Base-by-base conservation (phyloP, 2,329 filamentous ascomycete species). In the Colletotrichum spaethianum region DNA sequence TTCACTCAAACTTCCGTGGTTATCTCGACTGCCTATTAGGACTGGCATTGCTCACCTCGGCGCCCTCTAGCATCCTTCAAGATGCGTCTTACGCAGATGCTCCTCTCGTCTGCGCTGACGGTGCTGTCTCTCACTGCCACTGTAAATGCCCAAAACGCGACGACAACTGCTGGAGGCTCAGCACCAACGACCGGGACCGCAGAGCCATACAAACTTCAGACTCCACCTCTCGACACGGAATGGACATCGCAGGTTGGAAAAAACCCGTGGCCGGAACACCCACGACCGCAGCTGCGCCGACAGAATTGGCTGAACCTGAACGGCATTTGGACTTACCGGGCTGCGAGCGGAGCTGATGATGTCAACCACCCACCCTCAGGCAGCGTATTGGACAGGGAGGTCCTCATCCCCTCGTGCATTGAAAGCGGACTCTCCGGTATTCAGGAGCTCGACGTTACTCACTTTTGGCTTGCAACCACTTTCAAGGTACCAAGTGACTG, bases 261-360 rank as follows among this genome's bases (percentile, higher is more conserved):
- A 1, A 80, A 86, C 48, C 87, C 88, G 0, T 90, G 88, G 88
- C 86, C 86, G 1, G 87, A 91, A 60, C 85, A 91, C 74, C 89
- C 89, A 12, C 86, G 89, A 0, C 89, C 89, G 3, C 88, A 87
- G 74, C 84, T 91, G 11, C 83, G 84, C 44, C 86, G 89, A 5
- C 81, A 87, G 5, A 81, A 87, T 3, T 91, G 89, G 89, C 80
- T 87, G 77, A 89, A 83, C 55, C 81, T 91, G 7, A 90, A 91
- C 69, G 89, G 89, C 0, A 84, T 91, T 5, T 91, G 89, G 89
- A 86, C 85, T 2, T 90, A 85, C 77, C 82, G 83, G 50, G 80
- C 80, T 2, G 82, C 82, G n/a, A 40, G 46, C 20, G 46, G 73
- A 63, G 44, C 40, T 6, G 74, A 78, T 14, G 70, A 72, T n/a